Conservation (phyloP, 805 yeast species). For the Cyberlindnera bimundalis region DNA sequence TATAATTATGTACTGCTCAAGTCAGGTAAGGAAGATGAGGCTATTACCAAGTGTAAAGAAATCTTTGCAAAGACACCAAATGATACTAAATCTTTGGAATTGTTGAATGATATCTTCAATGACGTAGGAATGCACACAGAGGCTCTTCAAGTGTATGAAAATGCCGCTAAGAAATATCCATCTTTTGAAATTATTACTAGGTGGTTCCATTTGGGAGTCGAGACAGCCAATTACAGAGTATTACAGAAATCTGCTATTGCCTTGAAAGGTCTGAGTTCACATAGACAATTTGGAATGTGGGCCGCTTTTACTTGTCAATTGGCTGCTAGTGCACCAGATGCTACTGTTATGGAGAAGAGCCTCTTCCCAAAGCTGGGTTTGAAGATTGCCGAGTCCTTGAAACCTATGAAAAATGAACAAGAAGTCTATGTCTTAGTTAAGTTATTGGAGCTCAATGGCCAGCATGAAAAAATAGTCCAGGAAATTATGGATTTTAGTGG, state of each 20-base stretch:
- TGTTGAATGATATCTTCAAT: conserved; percentile 44
- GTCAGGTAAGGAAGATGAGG: conserved; percentile 31
- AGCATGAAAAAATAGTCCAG: conserved; percentile 28
- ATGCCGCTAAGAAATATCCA: conserved; percentile 55
- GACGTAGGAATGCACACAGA: conserved; percentile 37
- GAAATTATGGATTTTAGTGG: conserved; percentile 32
- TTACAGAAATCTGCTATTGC: conserved; percentile 54
- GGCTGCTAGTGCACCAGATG: conserved; percentile 32
- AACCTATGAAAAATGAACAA: conserved; percentile 56
- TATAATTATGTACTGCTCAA: conserved; percentile 31
- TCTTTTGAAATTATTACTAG: conserved; percentile 41
- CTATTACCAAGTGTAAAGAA: conserved; percentile 23
- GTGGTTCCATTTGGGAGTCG: conserved; percentile 58
- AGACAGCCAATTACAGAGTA: conserved; percentile 43
- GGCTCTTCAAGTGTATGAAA: conserved; percentile 50
- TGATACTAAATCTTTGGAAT: conserved; percentile 50
- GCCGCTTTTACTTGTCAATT: conserved; percentile 52
- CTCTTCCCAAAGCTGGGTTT: conserved; percentile 60
- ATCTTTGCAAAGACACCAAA: conserved; percentile 40
- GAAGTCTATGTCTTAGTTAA: conserved; percentile 60
- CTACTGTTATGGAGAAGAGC: conserved; percentile 42
- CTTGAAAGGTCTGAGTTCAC: conserved; percentile 34
- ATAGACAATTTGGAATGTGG: conserved; percentile 45
- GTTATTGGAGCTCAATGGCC: conserved; percentile 40
- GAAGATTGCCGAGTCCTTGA: conserved; percentile 48